These are phyloP conservation scores for Phytophthora citrophthora DNA, from an alignment of 352 stramenopile genomes.

Conservation along the genomic window DNA sequence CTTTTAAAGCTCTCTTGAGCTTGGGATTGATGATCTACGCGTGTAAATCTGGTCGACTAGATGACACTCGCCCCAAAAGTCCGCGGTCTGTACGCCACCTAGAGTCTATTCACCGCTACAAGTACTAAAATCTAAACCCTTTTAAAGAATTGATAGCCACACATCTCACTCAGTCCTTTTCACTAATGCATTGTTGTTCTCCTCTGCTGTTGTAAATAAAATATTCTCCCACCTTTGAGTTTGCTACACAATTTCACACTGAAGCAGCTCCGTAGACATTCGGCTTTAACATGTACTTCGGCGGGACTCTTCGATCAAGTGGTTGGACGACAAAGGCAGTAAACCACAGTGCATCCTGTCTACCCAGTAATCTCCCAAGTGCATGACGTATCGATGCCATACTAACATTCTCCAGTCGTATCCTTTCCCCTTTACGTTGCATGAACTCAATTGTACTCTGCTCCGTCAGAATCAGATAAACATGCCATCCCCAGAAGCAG, in stretches of 20 bases:
- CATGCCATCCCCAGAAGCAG: conserved; percentile 50
- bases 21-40: conserved; percentile 84
- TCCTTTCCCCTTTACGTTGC: conserved; percentile 24
- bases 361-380: conserved; percentile 34
- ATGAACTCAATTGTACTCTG: conserved; percentile 53
- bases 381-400: conserved; percentile 19
- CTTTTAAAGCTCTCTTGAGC: conserved; percentile 82
- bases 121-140: conserved; percentile 17
- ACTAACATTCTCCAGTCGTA: conserved; percentile 7
- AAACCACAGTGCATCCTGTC: conserved; percentile 38
- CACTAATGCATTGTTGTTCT: too few relatives aligned
- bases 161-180: too few relatives aligned
- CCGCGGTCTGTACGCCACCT: conserved; percentile 60
- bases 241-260: too few relatives aligned
- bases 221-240: too few relatives aligned
- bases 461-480: conserved; percentile 52
- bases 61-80: conserved; percentile 74
- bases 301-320: conserved; percentile 12
- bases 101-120: conserved; percentile 72
- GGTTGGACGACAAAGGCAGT: conserved; percentile 31
- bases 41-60: conserved; percentile 63
- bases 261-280: neutral
- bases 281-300: conserved; percentile 28
- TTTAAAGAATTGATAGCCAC: conserved; percentile 7
- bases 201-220: too few relatives aligned